Conservation (phyloP, 1,284 basidiomycete genomes). For the Boletus semigastroideus region DNA sequence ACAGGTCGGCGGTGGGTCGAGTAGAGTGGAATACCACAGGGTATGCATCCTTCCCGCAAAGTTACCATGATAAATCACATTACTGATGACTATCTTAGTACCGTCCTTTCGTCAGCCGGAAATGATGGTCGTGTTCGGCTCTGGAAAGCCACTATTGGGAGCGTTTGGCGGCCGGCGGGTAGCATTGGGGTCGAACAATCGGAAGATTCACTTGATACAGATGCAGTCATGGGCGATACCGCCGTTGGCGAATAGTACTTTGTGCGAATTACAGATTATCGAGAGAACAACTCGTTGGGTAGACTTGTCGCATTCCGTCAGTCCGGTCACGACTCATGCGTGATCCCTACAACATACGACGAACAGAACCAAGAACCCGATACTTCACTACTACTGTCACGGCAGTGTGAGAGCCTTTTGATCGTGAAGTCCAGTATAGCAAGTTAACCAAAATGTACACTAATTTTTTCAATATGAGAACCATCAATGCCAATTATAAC, state of each 20-base stretch:
- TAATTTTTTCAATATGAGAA: too few species aligned
- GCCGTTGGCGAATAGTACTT: conserved; percentile 20
- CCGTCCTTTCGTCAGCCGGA: conserved; percentile 83
- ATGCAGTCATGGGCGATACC: conserved; percentile 34
- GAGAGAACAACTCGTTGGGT: neutral
- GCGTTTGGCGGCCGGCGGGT: conserved; percentile 75
- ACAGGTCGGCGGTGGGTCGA: conserved; percentile 62
- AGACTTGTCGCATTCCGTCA: too few species aligned
- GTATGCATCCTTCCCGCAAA: conserved; percentile 41
- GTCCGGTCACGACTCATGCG: too few species aligned
- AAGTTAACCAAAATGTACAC: too few species aligned
- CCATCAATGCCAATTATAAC: too few species aligned
- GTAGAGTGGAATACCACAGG: conserved; percentile 91
- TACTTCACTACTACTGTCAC: too few species aligned
- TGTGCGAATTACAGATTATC: neutral
- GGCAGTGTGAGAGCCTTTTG: too few species aligned
- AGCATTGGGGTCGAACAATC: conserved; percentile 75
- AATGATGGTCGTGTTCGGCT: conserved; percentile 87
- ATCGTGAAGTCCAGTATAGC: too few species aligned
- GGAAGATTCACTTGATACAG: conserved; percentile 49
- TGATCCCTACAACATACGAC: too few species aligned
- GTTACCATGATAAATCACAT: neutral
- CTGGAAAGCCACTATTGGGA: conserved; percentile 82
- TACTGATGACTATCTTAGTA: conserved; percentile 47
- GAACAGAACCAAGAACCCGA: too few species aligned